These are phyloP conservation scores for Heliamphora pulchella DNA, from an alignment of 179 eudicot species.

Conservation along the genomic window DNA sequence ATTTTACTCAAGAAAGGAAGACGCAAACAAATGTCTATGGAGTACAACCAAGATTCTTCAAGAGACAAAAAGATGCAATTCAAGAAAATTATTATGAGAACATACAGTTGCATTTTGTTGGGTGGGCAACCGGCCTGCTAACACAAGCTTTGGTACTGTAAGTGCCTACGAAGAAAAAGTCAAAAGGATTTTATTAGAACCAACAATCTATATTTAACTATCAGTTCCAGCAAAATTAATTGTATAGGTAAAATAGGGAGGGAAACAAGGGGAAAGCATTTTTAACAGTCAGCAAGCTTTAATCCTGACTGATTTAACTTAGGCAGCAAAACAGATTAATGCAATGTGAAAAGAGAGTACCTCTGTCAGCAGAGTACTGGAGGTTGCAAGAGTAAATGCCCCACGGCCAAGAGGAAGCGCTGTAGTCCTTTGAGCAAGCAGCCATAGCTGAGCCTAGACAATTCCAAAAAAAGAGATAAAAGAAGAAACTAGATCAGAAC, in stretches of 20 bases:
- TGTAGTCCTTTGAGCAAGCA: constrained; percentile 94
- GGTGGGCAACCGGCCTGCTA: constrained; percentile 94
- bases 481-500: constrained; percentile 13
- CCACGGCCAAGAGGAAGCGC: constrained; percentile 98
- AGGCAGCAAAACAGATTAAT: constrained; percentile 8
- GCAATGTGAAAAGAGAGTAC: constrained; percentile 26
- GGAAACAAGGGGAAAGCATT: constrained; percentile 6
- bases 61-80: not conserved
- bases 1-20: not conserved
- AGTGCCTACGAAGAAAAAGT: constrained; percentile 57
- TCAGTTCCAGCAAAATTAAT: not conserved
- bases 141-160: constrained; percentile 81
- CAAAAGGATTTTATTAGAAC: constrained; percentile 11
- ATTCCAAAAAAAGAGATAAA: not conserved
- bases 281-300: not conserved
- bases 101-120: constrained; percentile 98
- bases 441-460: constrained; percentile 91
- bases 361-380: constrained; percentile 92
- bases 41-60: not conserved
- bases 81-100: constrained; percentile 8
- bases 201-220: not conserved
- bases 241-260: not conserved
- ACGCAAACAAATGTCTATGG: not conserved
- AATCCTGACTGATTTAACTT: not conserved
- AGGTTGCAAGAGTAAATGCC: constrained; percentile 90